Base-by-base conservation (phyloP, 352 stramenopile genomes). In the Nothophytophthora sp. region DNA sequence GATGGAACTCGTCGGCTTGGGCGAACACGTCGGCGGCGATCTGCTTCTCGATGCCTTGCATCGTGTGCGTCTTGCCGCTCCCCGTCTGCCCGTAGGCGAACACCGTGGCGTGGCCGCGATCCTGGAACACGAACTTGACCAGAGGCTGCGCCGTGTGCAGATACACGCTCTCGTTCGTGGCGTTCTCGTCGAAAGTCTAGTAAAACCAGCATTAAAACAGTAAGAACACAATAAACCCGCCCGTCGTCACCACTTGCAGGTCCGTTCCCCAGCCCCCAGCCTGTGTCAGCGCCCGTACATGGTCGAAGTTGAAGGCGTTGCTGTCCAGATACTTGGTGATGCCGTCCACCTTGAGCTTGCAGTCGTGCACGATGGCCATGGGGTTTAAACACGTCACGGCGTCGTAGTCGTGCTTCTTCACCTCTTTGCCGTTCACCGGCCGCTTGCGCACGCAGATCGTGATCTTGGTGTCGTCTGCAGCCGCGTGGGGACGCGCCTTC, bases 241-340 rank as follows among this genome's bases (percentile, higher is more conserved):
- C n/a, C n/a, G n/a, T n/a, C n/a, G n/a, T n/a, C n/a, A n/a, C n/a
- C n/a, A n/a, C n/a, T n/a, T n/a, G n/a, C n/a, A n/a, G n/a, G n/a
- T 45, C 38, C 20, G 2, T 32, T 23, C 38, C 8, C 13, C 12
- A 45, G 10, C 8, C 7, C 15, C 16, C n/a, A n/a, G n/a, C n/a
- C n/a, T n/a, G n/a, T n/a, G n/a, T n/a, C n/a, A n/a, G n/a, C n/a
- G n/a, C 28, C 16, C 67, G 50, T 60, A 86, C 75, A 44, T 92
- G 82, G 19, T 94, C 84, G 55, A 92, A 94, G 36, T 84, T 77
- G 69, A 99, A 99, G 0, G 90, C 83, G 28, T 96, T 98, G 67
- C 97, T 98, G 67, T 99, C 96, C 12, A 99, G 75, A 62, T 98
- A 99, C 73, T 99, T 99, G 38, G 90, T 98, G 52, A 99, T 99